Evolutionary conservation across 495 filamentous ascomycete species (phyloP), one percentile per base, ranked within the genome.

Genomic region (Xylaria curta): DNA sequence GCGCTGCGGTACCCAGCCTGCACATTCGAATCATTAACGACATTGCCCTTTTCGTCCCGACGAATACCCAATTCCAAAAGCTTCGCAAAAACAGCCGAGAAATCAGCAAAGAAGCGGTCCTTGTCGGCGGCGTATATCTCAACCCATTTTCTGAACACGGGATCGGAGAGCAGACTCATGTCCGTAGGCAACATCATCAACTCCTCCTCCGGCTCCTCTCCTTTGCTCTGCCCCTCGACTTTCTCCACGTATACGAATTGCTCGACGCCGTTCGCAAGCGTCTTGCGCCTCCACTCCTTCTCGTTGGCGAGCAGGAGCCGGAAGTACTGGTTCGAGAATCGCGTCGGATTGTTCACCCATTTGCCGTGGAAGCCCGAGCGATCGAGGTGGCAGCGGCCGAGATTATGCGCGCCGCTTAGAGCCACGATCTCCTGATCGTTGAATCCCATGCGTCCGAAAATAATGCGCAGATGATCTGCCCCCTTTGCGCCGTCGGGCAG

Each of bases 391-490:
- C 87, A 89, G n/a, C 89, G 82, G 1, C 88, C 88, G 6, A 90
- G 79, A 69, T 85, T 90, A 72, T 90, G 88, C 68, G 88, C 89
- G n/a, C 89, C 88, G 13, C 82, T 73, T 75, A 90, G 71, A 28
- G 87, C 89, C 3, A 91, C 89, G 59, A 90, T 90, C 79, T 91
- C 88, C 75, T 85, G 86, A 73, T 91, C 87, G 72, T 85, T 84
- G 80, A 90, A 90, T n/a, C 89, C 87, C 89, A 90, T 90, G 31
- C 87, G 85, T 75, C 86, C 81, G 78, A 90, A 90, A 76, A 91
- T 85, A 72, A 78, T 78, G 2, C 89, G 83, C 60, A 91, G 73
- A 74, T 91, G 88, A 31, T 87, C 87, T 24, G 87, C 82, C 46
- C 88, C 89, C 67, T 85, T 83, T 2, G 89, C 84, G n/a, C 78